Evolutionary conservation across 768 basidiomycete genomes (phyloP).

Genomic region (Lentinula detonsa): DNA sequence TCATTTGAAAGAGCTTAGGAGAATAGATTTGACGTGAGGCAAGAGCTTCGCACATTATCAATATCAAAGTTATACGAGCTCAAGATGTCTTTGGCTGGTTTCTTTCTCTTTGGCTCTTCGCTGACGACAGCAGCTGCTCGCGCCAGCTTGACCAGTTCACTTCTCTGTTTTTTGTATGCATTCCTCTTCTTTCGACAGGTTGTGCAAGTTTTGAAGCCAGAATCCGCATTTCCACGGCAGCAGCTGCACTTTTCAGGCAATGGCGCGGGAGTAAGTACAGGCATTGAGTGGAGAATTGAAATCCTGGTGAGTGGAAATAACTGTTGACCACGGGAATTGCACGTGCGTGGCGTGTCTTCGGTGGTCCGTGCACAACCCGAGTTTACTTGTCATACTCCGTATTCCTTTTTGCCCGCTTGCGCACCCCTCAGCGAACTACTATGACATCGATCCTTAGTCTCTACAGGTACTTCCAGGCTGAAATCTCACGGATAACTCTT

Average conservation of each 20-base stretch:
- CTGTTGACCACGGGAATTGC: background rate
- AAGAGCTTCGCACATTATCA: background rate
- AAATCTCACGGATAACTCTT: too few species aligned
- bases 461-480: background rate
- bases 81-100: background rate
- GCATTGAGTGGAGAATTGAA: background rate
- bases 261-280: background rate
- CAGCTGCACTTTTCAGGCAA: background rate
- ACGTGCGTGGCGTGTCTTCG: background rate
- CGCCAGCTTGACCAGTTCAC: background rate
- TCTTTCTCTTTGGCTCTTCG: background rate
- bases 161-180: background rate
- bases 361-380: background rate
- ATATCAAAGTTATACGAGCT: background rate
- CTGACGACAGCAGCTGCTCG: background rate
- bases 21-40: background rate
- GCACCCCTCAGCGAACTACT: background rate
- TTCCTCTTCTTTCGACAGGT: background rate
- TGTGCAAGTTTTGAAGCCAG: background rate
- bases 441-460: background rate
- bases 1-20: background rate
- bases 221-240: background rate
- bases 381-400: too few species aligned
- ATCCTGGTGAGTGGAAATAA: background rate
- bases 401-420: background rate